Percentiles rank a stretch among this genome's conserved stretches.
Conservation (phyloP, 2,329 filamentous ascomycete species). For the Ilyonectria robusta region DNA sequence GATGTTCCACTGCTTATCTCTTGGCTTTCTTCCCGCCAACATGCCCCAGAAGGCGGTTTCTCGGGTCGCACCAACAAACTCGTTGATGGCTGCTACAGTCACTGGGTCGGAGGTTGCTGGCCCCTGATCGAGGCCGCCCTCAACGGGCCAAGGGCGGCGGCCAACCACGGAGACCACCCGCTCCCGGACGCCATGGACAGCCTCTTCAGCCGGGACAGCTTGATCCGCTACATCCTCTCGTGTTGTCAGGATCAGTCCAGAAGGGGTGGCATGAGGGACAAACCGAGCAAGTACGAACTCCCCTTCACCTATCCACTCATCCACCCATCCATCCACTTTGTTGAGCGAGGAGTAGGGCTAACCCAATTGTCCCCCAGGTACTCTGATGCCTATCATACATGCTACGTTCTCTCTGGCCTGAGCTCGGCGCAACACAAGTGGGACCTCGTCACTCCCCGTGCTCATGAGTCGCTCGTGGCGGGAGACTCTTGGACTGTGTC, state of each 20-base stretch:
- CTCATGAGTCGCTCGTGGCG: slow-evolving; percentile 52
- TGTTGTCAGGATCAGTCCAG: slow-evolving; percentile 84
- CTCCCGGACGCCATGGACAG: slow-evolving; percentile 56
- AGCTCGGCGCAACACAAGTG: slow-evolving; percentile 84
- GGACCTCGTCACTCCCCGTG: slow-evolving; percentile 58
- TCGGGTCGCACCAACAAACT: slow-evolving; percentile 97
- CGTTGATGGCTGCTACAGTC: slow-evolving; percentile 97
- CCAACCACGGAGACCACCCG: slow-evolving; percentile 48
- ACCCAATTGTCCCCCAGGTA: slow-evolving; percentile 61
- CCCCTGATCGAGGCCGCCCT: slow-evolving; percentile 87
- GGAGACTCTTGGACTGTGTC: slow-evolving; percentile 62
- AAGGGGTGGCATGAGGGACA: slow-evolving; percentile 89
- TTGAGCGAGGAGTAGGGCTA: slow-evolving; percentile 25
- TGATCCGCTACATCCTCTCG: slow-evolving; percentile 89
- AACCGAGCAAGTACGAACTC: slow-evolving; percentile 83
- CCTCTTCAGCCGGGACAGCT: slow-evolving; percentile 85
- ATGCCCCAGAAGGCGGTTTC: slow-evolving; percentile 92
- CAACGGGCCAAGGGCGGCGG: slow-evolving; percentile 61
- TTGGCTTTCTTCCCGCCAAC: slow-evolving; percentile 92
- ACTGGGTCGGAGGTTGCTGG: slow-evolving; percentile 98
- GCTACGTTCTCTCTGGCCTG: slow-evolving; percentile 90
- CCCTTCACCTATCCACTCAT: slow-evolving; percentile 26
- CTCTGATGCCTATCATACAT: slow-evolving; percentile 92
- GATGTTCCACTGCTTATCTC: slow-evolving; percentile 82
- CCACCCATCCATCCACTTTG: slow-evolving; percentile 32